A percentile compares a stretch with the other conserved stretches of the same genome.
phyloP scores from a whole-genome alignment of 2,329 filamentous ascomycete genomes.

The Phoma sp. region DNA sequence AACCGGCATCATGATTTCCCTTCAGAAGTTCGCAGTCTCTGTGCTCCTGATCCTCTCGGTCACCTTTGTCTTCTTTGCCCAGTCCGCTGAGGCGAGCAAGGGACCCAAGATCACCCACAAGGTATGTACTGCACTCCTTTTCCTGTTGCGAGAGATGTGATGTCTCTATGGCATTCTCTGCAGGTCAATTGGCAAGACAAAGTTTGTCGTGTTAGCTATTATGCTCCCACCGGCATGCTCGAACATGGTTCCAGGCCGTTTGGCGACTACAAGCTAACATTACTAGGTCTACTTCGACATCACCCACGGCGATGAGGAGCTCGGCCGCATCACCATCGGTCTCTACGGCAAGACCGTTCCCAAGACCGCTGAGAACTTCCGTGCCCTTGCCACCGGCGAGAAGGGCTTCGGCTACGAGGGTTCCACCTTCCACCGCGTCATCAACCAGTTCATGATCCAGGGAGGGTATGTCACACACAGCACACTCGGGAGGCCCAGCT shows the following conservation, averaged over 20 bases:
- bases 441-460: slow-evolving; percentile 92
- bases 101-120: slow-evolving; percentile 96
- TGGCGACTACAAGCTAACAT: background rate
- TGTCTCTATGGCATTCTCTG: background rate
- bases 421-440: slow-evolving; percentile 86
- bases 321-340: slow-evolving; percentile 80
- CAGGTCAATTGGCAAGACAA: slow-evolving; percentile 2
- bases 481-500: background rate
- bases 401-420: slow-evolving; percentile 85
- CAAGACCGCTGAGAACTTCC: slow-evolving; percentile 73
- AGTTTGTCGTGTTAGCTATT: background rate
- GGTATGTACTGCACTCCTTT: slow-evolving; percentile 52
- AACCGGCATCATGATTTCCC: slow-evolving; percentile 70
- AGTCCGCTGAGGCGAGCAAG: slow-evolving; percentile 53
- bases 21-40: slow-evolving; percentile 74
- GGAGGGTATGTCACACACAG: slow-evolving; percentile 61
- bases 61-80: slow-evolving; percentile 47
- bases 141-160: background rate
- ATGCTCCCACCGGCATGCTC: background rate
- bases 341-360: slow-evolving; percentile 89
- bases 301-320: slow-evolving; percentile 72
- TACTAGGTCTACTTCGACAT: slow-evolving; percentile 80
- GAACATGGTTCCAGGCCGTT: background rate
- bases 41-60: slow-evolving; percentile 78
- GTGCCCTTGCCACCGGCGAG: slow-evolving; percentile 81